Evolutionary conservation across 163 green algal species (phyloP).

Genomic region (Coccomyxa subellipsoidea): DNA sequence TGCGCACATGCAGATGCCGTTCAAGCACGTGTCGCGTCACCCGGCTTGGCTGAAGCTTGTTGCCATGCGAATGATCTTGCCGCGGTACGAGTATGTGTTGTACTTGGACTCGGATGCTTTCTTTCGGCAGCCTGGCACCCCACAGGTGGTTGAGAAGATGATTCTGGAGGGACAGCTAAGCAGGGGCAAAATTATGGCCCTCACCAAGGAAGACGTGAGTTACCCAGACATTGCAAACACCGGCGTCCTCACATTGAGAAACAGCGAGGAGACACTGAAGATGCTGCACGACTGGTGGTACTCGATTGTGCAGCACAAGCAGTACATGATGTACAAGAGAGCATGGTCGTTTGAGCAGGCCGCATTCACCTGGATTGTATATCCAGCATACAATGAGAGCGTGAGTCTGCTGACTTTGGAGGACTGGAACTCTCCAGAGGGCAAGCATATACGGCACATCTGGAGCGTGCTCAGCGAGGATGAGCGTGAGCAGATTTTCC

Average conservation of each 20-base stretch:
- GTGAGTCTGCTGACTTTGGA: neutral
- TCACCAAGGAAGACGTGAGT: neutral
- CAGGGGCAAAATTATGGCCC: neutral
- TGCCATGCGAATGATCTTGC: neutral
- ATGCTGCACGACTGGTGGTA: constrained; percentile 3
- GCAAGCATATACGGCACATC: neutral
- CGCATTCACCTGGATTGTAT: neutral
- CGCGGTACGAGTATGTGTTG: neutral
- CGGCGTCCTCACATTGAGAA: neutral
- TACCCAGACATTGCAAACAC: constrained; percentile 4
- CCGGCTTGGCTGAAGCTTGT: constrained; percentile 1
- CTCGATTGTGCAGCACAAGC: neutral
- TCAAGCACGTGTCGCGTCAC: neutral
- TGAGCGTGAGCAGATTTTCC: neutral
- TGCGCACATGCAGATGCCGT: neutral
- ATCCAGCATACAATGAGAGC: neutral
- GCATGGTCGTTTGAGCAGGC: constrained; percentile 4
- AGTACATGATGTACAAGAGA: neutral
- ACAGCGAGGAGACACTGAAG: neutral
- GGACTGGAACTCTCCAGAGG: neutral
- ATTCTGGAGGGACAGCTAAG: neutral
- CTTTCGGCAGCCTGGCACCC: neutral
- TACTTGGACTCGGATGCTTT: neutral
- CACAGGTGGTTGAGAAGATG: neutral
- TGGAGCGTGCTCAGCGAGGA: neutral